Conservation (phyloP, 345 rosid genomes). For the Cardamine chenopodiifolia region DNA sequence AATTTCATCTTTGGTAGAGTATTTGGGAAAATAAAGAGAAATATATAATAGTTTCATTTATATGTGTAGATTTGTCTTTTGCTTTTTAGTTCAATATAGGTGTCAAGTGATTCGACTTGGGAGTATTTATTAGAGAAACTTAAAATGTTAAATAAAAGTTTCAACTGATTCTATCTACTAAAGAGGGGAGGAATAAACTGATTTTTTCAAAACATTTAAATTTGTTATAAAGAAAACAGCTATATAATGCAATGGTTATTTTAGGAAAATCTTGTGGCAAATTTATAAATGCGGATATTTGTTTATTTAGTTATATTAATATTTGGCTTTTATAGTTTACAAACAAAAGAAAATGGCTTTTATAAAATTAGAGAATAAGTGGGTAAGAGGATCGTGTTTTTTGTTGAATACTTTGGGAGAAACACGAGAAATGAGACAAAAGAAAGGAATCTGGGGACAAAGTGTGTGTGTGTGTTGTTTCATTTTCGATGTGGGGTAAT, state of each 20-base stretch:
- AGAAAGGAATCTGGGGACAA: conserved; percentile 66
- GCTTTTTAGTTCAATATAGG: conserved; percentile 39
- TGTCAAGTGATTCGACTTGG: conserved; percentile 27
- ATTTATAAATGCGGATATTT: not conserved
- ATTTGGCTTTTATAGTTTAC: not conserved
- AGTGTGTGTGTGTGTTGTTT: conserved; percentile 54
- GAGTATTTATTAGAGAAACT: not conserved
- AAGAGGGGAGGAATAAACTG: not conserved
- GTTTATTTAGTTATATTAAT: not conserved
- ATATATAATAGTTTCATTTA: conserved; percentile 6
- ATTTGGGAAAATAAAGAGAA: conserved; percentile 12
- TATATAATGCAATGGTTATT: not conserved
- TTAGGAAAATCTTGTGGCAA: not conserved
- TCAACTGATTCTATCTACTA: not conserved
- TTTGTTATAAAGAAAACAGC: not conserved
- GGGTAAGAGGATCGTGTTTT: conserved; percentile 19
- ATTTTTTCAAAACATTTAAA: not conserved
- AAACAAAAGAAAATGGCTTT: not conserved
- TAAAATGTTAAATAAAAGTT: not conserved
- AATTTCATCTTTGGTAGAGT: conserved; percentile 17
- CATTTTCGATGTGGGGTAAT: conserved; percentile 75
- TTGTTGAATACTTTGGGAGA: conserved; percentile 43
- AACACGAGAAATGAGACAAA: conserved; percentile 46
- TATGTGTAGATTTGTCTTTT: conserved; percentile 39
- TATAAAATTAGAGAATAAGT: not conserved